Base-by-base conservation (phyloP, 805 yeast genomes). In the Metschnikowia borealis region DNA sequence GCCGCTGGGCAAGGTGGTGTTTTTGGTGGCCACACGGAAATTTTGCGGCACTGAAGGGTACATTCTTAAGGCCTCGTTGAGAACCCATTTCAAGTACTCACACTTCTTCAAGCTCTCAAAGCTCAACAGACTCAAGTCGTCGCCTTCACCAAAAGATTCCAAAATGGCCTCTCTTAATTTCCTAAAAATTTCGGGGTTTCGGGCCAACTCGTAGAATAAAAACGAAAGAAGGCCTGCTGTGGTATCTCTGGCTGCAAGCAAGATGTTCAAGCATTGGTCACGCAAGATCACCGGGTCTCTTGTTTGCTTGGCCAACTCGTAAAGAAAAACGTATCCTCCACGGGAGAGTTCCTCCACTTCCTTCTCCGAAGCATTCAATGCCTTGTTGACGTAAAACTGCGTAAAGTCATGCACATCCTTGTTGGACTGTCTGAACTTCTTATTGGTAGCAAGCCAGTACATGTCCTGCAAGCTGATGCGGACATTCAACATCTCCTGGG, bases 211-310 rank as follows among this genome's bases (percentile, higher is more conserved):
- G 54, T 64, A 75, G 44, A 77, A 65, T 20, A 71, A 59, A 60
- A 71, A 76, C n/a, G 79, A 70, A 49, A 79, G 69, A 34, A 76
- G 63, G 3, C 77, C 73, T 8, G 83, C 82, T 13, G 83, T 79
- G 41, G 83, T 79, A 57, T 79, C 83, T 57, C 83, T 69, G 31
- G 82, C 82, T 15, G 83, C 83, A 20, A 78, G 61, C 50, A 79
- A 67, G 49, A 79, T 73, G 58, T 77, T 78, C 61, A 79, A 66
- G 38, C 77, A 67, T 62, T 79, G 82, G 59, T 77, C 80, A 46
- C 82, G 68, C 51, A 79, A 72, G 15, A 70, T 68, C 47, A 53
- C 62, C 18, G 79, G 77, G 56, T 79, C 75, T 49, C 73, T 68
- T 14, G 81, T 77, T 60, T 76, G 75, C 61, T 73, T 72, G 44